phyloP scores from a whole-genome alignment of 805 yeast genomes.

The Lipomyces yamadae region DNA sequence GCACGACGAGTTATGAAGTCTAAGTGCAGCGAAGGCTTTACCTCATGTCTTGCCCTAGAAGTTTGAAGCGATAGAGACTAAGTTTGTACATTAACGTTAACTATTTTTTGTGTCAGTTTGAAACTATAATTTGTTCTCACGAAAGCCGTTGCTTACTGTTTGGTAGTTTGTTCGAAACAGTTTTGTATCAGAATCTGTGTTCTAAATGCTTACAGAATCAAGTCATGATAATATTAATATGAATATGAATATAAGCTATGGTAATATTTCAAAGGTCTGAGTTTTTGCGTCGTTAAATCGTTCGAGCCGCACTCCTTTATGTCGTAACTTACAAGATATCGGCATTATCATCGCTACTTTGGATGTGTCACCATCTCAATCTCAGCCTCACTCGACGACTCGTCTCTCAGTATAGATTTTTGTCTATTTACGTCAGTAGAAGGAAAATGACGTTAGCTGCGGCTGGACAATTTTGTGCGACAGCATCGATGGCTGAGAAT shows the following conservation, averaged over 20 bases:
- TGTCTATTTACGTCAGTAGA: background rate
- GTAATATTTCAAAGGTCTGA: too few relatives aligned
- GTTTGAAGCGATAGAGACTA: background rate
- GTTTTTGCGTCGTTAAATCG: too few relatives aligned
- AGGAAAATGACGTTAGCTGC: constrained; percentile 65
- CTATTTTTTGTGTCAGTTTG: background rate
- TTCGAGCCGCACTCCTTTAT: too few relatives aligned
- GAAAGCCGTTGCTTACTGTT: background rate
- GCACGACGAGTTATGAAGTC: background rate
- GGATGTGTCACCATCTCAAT: background rate
- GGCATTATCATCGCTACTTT: background rate
- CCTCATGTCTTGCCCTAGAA: background rate
- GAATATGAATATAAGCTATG: too few relatives aligned
- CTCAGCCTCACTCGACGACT: background rate
- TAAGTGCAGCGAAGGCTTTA: background rate
- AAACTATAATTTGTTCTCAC: background rate
- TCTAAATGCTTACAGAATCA: background rate
- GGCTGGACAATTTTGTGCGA: constrained; percentile 84
- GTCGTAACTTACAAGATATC: too few relatives aligned
- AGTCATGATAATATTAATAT: too few relatives aligned
- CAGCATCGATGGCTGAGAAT: constrained; percentile 64
- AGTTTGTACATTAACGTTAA: background rate
- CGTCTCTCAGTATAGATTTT: background rate
- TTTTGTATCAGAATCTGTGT: background rate
- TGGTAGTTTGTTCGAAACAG: background rate